Percentiles rank a stretch among this genome's conserved stretches.
Evolutionary conservation across 2,329 filamentous ascomycete species (phyloP).

Genomic region (Colletotrichum coccodes): DNA sequence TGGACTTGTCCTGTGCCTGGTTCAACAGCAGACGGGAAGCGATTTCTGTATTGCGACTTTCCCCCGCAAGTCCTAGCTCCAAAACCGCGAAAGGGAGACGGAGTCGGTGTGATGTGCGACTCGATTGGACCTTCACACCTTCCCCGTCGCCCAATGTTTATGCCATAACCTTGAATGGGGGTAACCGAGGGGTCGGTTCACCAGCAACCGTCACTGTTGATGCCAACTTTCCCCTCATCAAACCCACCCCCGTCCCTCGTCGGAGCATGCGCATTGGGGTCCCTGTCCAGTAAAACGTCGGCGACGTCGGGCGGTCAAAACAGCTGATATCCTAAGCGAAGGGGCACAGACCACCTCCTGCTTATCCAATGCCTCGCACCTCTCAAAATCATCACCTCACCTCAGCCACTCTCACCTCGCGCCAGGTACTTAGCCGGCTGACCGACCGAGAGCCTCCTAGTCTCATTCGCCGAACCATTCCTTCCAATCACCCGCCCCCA

Average conservation of each 20-base stretch:
- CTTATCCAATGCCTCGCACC: neutral
- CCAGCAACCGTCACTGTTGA: constrained; percentile 29
- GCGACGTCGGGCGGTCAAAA: constrained; percentile 8
- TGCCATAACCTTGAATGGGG: neutral
- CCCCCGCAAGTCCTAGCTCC: neutral
- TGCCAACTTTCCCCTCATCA: constrained; percentile 18
- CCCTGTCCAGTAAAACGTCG: constrained; percentile 28
- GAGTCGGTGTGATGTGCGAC: neutral
- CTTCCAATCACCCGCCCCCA: neutral
- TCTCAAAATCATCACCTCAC: neutral
- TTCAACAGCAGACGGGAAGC: neutral
- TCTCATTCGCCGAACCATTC: neutral
- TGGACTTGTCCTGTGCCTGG: neutral
- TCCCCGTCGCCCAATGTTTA: constrained; percentile 26
- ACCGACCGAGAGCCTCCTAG: neutral
- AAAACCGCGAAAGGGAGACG: neutral
- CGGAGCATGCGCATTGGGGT: neutral
- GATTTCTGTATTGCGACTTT: neutral
- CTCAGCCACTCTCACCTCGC: neutral
- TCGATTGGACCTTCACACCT: neutral
- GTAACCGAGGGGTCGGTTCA: constrained; percentile 25
- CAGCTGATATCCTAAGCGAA: constrained; percentile 13
- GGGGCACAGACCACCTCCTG: neutral
- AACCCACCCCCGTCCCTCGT: neutral
- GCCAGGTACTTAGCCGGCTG: neutral